Conservation (phyloP, 495 filamentous ascomycete species). For the Lineolata rhizophorae region DNA sequence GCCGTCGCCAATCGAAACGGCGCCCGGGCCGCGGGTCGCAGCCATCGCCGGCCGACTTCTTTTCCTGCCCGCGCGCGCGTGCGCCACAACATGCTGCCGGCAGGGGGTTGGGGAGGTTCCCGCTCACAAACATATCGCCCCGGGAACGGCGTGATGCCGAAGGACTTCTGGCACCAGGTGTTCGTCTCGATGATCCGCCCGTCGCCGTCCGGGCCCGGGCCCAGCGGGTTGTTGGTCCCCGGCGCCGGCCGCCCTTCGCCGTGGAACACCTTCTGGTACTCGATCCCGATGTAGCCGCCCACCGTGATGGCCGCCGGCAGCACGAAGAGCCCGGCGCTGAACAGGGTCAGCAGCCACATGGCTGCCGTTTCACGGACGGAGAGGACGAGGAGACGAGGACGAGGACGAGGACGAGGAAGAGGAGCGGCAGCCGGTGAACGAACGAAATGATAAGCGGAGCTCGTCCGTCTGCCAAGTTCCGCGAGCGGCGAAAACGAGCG, state of each 20-base stretch:
- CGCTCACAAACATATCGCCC: constrained; percentile 2
- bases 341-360: constrained; percentile 13
- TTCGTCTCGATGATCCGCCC: neutral
- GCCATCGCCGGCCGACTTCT: too few species aligned
- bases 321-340: constrained; percentile 19
- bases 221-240: constrained; percentile 7
- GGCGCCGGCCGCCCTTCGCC: constrained; percentile 13
- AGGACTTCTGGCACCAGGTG: constrained; percentile 3
- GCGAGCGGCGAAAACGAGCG: too few species aligned
- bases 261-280: constrained; percentile 15
- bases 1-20: too few species aligned
- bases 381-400: constrained; percentile 1
- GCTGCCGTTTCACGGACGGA: neutral
- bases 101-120: too few species aligned
- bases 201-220: neutral
- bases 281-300: constrained; percentile 20
- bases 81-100: too few species aligned
- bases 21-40: too few species aligned
- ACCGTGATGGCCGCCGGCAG: constrained; percentile 21
- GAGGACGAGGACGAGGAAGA: too few species aligned
- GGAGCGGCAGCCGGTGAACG: too few species aligned
- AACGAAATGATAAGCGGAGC: too few species aligned
- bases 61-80: too few species aligned
- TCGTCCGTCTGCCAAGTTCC: too few species aligned
- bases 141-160: constrained; percentile 3